Evolutionary conservation across 2,329 filamentous ascomycete genomes (phyloP).

Genomic region (Volutella citrinella): DNA sequence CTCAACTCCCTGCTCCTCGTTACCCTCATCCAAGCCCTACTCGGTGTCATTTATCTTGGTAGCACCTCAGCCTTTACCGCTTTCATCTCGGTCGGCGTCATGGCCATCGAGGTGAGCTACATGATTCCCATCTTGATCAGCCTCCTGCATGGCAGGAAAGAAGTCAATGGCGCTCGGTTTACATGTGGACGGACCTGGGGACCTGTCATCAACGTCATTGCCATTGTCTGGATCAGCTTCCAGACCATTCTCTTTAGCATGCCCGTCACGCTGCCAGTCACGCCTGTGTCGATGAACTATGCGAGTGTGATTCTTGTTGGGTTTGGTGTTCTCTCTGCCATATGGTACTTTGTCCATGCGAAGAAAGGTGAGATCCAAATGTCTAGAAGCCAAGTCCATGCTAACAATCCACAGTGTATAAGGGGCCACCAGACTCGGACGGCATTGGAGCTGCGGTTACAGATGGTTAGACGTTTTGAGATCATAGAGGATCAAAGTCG

Average conservation of each 20-base stretch:
- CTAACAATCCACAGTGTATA: too few species aligned
- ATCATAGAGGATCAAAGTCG: too few species aligned
- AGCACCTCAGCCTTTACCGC: slow-evolving; percentile 71
- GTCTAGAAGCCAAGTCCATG: too few species aligned
- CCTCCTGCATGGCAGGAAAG: slow-evolving; percentile 60
- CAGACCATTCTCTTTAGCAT: slow-evolving; percentile 72
- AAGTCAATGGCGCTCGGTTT: slow-evolving; percentile 60
- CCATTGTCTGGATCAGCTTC: slow-evolving; percentile 65
- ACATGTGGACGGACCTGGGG: slow-evolving; percentile 63
- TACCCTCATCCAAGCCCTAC: slow-evolving; percentile 62
- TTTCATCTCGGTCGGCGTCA: slow-evolving; percentile 74
- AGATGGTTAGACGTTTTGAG: too few species aligned
- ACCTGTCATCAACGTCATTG: slow-evolving; percentile 61
- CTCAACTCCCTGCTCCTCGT: slow-evolving; percentile 66
- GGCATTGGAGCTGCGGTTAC: too few species aligned
- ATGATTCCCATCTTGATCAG: slow-evolving; percentile 70
- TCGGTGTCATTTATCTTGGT: slow-evolving; percentile 78
- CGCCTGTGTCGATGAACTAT: slow-evolving; percentile 60
- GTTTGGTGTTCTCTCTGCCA: slow-evolving; percentile 54
- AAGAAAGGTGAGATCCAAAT: too few species aligned
- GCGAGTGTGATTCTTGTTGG: slow-evolving; percentile 61
- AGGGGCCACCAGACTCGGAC: too few species aligned
- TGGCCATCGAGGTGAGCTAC: slow-evolving; percentile 71
- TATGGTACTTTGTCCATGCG: slow-evolving; percentile 56
- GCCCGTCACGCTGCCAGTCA: slow-evolving; percentile 59